These are phyloP conservation scores for Akebia trifoliata DNA, from an alignment of 164 flowering plant genomes.

Conservation along the genomic window DNA sequence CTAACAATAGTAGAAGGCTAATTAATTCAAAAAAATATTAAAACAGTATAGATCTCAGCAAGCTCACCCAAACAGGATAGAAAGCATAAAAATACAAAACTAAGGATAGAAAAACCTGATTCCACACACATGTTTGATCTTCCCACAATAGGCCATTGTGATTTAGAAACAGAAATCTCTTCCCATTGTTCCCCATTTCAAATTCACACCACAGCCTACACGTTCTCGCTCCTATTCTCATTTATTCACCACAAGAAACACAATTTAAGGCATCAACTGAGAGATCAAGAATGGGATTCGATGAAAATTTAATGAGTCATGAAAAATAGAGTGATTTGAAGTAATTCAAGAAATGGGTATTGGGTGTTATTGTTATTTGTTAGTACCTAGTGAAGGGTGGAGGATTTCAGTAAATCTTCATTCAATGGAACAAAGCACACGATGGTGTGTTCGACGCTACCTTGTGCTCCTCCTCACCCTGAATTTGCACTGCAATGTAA, in stretches of 20 bases:
- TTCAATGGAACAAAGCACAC: slow-evolving; percentile 94
- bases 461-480: slow-evolving; percentile 86
- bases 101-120: slow-evolving; percentile 47
- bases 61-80: slow-evolving; percentile 32
- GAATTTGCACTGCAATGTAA: slow-evolving; percentile 82
- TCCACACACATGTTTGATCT: slow-evolving; percentile 37
- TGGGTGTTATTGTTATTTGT: too few relatives aligned
- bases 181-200: slow-evolving; percentile 7
- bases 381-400: slow-evolving; percentile 21
- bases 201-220: background rate
- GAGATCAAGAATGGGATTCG: too few relatives aligned
- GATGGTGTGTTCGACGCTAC: slow-evolving; percentile 65
- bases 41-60: slow-evolving; percentile 34
- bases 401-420: slow-evolving; percentile 12
- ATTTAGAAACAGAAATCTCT: slow-evolving; percentile 24
- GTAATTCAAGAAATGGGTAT: slow-evolving; percentile 2
- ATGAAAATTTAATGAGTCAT: too few relatives aligned
- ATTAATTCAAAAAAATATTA: slow-evolving; percentile 19
- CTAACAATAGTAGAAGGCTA: slow-evolving; percentile 3
- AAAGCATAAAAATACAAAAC: slow-evolving; percentile 20
- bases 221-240: background rate
- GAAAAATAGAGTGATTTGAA: background rate
- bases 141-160: slow-evolving; percentile 39
- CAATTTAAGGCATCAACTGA: too few relatives aligned
- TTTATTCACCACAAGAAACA: background rate